These are phyloP conservation scores for Suillus variegatus DNA, from an alignment of 768 basidiomycete genomes.

Conservation along the genomic window DNA sequence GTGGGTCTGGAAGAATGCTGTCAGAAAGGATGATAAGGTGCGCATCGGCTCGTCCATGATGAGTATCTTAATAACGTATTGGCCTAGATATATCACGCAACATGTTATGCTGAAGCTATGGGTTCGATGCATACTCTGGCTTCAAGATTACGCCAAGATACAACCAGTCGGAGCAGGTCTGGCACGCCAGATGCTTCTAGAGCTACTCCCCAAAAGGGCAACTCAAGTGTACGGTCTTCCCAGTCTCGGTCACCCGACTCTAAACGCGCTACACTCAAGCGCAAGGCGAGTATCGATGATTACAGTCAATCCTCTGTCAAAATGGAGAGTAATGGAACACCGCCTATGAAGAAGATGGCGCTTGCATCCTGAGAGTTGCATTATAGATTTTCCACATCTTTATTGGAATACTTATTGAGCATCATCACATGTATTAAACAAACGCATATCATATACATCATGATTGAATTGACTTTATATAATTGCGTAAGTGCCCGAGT, in stretches of 20 bases:
- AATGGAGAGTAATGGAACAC: slow-evolving; percentile 47
- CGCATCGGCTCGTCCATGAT: slow-evolving; percentile 26
- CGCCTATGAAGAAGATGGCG: slow-evolving; percentile 69
- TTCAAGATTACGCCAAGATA: slow-evolving; percentile 65
- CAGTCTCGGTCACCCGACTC: slow-evolving; percentile 54
- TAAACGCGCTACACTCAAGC: slow-evolving; percentile 63
- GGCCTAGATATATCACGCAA: slow-evolving; percentile 86
- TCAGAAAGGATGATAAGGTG: slow-evolving; percentile 82
- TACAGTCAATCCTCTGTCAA: slow-evolving; percentile 33
- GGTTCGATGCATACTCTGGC: slow-evolving; percentile 65
- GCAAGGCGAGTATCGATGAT: slow-evolving; percentile 68
- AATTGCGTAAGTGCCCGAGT: not conserved
- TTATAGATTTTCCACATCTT: slow-evolving; percentile 21
- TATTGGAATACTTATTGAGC: slow-evolving; percentile 33
- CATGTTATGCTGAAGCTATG: slow-evolving; percentile 85
- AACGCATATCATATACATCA: slow-evolving; percentile 6
- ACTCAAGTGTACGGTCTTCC: slow-evolving; percentile 35
- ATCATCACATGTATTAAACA: slow-evolving; percentile 18
- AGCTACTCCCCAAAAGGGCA: slow-evolving; percentile 38
- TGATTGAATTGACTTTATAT: not conserved
- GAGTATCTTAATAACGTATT: slow-evolving; percentile 7
- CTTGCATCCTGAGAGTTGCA: slow-evolving; percentile 35
- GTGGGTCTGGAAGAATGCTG: slow-evolving; percentile 96
- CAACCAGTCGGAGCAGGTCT: slow-evolving; percentile 64
- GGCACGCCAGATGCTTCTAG: slow-evolving; percentile 66